Evolutionary conservation across 2,329 filamentous ascomycete genomes (phyloP), one percentile per base, ranked within the genome.

Genomic region (Aspergillus floridensis): DNA sequence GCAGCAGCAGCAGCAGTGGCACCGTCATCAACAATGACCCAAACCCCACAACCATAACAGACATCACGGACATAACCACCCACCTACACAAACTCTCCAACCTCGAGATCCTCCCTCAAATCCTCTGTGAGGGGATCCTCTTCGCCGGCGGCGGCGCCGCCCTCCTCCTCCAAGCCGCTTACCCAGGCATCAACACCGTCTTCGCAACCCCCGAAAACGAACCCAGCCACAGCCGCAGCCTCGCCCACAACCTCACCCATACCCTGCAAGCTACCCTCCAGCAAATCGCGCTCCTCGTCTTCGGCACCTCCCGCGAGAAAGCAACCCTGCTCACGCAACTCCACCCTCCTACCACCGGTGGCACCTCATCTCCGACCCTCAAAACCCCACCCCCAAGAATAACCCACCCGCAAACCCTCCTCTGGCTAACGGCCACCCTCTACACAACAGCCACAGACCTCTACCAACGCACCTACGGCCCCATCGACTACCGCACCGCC

Each of bases 391-490:
- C 41, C 66, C 14, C 38, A 19, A 73, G n/a, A 73, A 50, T 12
- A 12, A 35, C 32, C 32, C 12, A 4, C 32, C 32, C 32, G 32
- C 32, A 35, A 16, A 16, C 32, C 32, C 32, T 12, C 32, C 66
- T 72, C 54, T 75, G 73, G 73, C 65, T 74, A 51, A 66, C 71
- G 2, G 73, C 73, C 1, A 75, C 73, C 2, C 58, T 75, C 50
- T 75, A 75, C 59, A 71, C 72, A 19, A 75, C 72, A 16, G 67
- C 71, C 3, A 74, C 72, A 5, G 73, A 75, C 53, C 68, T 74
- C 61, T 75, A 74, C 60, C 73, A 75, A 63, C 71, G 73, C 11
- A 68, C 75, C 53, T 74, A 74, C 47, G 71, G 72, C 4, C 65
- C 66, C 21, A 67, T 75, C 19, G 67, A 70, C 53, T 69, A 70